Base-by-base conservation (phyloP, 1,284 basidiomycete species). In the Heterobasidion irregulare region DNA sequence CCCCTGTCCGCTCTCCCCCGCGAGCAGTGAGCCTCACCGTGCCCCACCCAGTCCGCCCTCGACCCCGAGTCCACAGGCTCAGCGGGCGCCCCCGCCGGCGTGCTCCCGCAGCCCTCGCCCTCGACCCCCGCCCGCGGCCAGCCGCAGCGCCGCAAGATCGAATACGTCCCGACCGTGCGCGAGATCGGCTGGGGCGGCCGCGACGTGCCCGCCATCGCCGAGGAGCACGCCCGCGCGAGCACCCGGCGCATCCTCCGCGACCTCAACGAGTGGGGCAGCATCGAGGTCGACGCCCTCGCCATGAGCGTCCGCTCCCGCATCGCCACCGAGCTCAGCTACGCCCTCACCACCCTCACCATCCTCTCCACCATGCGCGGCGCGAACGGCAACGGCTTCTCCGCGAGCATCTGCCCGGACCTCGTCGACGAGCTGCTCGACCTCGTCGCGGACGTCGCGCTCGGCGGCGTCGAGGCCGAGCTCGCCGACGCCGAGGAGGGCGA, bases 221-320 rank as follows among this genome's bases (percentile, higher is more conserved):
- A 78, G 13, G 86, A 91, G 63, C 75, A 83, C 44, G 68, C 73
- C 15, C 76, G 74, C 8, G 63, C 54, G 38, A 41, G 75, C 26
- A 65, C 76, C 53, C 78, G 75, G 56, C 78, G 80, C 53, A 79
- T 74, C 45, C 75, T 86, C 59, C 82, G 84, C 60, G 86, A 83
- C 54, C 79, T 88, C 66, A 84, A 81, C 65, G 93, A 89, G 61
- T 92, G 86, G 80, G 92, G 92, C 16, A 78, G 77, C 9, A 84
- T 99, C 53, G 94, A 98, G 63, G 84, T 98, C 53, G 92, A 95
- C 65, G 84, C 84, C 8, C 75, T 99, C 53, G 87, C 86, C 43
- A 87, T 99, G 86, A 92, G 92, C 35, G 71, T 99, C 52, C 86
- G 94, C 43, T 96, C 92, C 38, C 78, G 95, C 43, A 72, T 98